A percentile compares a stretch with the other conserved stretches of the same genome.
phyloP scores from a whole-genome alignment of 2,329 filamentous ascomycete species.

The Stachybotrys chartarum region DNA sequence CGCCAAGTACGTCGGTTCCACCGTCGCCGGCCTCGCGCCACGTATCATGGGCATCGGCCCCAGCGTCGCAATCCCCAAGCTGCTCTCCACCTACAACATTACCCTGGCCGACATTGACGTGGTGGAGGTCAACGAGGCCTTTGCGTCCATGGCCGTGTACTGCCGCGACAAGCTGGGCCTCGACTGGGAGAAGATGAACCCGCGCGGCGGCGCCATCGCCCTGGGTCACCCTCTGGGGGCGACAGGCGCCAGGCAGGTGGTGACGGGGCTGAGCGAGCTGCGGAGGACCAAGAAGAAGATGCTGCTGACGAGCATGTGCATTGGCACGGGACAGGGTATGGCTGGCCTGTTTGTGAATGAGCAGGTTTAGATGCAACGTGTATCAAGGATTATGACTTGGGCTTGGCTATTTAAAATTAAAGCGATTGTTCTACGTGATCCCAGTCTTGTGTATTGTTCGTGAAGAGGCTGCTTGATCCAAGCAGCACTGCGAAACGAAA shows the following conservation, averaged over 20 bases:
- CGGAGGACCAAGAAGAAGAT: conserved; percentile 84
- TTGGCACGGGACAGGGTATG: conserved; percentile 64
- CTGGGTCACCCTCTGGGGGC: conserved; percentile 76
- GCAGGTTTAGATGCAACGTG: conserved; percentile 15
- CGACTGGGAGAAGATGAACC: conserved; percentile 72
- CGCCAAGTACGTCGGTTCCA: conserved; percentile 90
- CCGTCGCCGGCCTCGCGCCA: conserved; percentile 81
- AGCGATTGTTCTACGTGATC: too few relatives aligned
- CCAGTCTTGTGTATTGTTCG: too few relatives aligned
- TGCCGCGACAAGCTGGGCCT: conserved; percentile 68
- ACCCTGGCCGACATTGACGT: conserved; percentile 79
- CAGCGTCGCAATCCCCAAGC: conserved; percentile 69
- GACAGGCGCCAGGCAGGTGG: conserved; percentile 74
- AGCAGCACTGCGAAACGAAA: too few relatives aligned
- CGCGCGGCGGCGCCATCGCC: conserved; percentile 74
- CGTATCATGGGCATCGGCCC: conserved; percentile 96
- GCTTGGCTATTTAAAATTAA: too few relatives aligned
- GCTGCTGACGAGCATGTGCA: conserved; percentile 85
- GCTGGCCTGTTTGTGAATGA: conserved; percentile 60
- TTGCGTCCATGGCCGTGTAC: conserved; percentile 96
- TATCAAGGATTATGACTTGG: too few relatives aligned
- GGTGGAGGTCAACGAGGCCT: conserved; percentile 94
- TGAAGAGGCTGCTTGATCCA: too few relatives aligned
- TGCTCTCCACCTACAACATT: conserved; percentile 73
- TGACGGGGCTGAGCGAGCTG: conserved; percentile 82